Base-by-base conservation (phyloP, 495 filamentous ascomycete genomes). In the Xylaria nigripes region DNA sequence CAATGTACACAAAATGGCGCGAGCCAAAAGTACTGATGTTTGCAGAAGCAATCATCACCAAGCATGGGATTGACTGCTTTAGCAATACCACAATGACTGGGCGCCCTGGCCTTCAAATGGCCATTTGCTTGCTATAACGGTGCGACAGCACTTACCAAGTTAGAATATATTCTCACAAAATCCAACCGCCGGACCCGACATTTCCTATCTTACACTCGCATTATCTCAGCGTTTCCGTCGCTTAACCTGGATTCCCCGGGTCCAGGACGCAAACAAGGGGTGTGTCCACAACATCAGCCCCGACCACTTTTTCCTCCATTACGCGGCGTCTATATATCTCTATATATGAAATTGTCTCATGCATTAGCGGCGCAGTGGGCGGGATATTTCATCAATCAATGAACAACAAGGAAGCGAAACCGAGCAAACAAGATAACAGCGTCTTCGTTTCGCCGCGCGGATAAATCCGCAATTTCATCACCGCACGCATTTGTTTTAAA, bases 321-420 rank as follows among this genome's bases (percentile, higher is more conserved):
- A 4, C 25, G 3, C 25, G 25, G 32, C n/a, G n/a, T n/a, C 34
- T 54, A 41, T 47, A 81, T 83, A 46, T 71, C 74, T 46, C 70
- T 36, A 36, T 6, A 36, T 36, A 36, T 13, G 72, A 6, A 62
- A 76, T 50, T 81, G 80, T 60, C 73, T 71, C 56, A 73, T 85
- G 51, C 51, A 54, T 54, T 44, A 27, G 36, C 16, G 51, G 51
- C 50, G 50, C 30, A 45, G 42, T 53, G 42, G 25, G 25, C 6
- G 32, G 10, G 10, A 2, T 27, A 45, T 44, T n/a, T 36, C 29
- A 40, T 18, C n/a, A n/a, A n/a, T n/a, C n/a, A n/a, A n/a, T 8
- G 32, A 5, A 13, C 32, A 2, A 36, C 32, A 12, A 36, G 10
- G 32, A 36, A 36, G 32, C 32, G 5, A 48, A 36, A 36, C 6